These are phyloP conservation scores for Fusarium camptoceras DNA, from an alignment of 2,329 filamentous ascomycete species.

Conservation along the genomic window DNA sequence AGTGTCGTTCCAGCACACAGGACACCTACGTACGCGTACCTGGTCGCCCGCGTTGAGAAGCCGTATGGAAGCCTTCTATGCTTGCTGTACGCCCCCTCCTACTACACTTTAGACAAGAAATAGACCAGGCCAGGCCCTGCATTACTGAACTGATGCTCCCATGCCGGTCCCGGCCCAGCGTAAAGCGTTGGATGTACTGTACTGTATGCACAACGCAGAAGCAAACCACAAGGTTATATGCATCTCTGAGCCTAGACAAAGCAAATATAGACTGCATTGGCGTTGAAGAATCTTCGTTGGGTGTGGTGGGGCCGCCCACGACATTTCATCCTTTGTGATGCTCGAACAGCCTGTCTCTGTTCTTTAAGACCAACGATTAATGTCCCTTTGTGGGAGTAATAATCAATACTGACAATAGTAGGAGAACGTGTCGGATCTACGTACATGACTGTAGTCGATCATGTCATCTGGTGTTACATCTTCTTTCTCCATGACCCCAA, in stretches of 20 bases:
- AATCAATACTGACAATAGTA: background rate
- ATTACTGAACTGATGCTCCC: slow-evolving; percentile 19
- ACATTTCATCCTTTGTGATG: background rate
- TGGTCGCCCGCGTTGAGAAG: slow-evolving; percentile 12
- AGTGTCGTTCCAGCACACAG: background rate
- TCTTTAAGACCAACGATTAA: background rate
- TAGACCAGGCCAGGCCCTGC: slow-evolving; percentile 35
- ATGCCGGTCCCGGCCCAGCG: slow-evolving; percentile 33
- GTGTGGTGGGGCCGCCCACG: slow-evolving; percentile 4
- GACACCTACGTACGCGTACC: slow-evolving; percentile 2
- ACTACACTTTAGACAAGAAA: slow-evolving; percentile 17
- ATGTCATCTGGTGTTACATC: slow-evolving; percentile 15
- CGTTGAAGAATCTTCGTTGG: slow-evolving; percentile 17
- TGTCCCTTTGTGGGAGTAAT: background rate
- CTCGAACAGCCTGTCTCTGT: background rate
- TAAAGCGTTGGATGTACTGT: background rate
- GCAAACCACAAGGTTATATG: slow-evolving; percentile 7
- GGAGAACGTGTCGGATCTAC: background rate
- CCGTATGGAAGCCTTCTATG: slow-evolving; percentile 16
- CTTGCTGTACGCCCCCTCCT: slow-evolving; percentile 21
- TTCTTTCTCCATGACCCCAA: slow-evolving; percentile 24
- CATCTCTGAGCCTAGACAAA: slow-evolving; percentile 3
- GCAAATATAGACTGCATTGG: background rate
- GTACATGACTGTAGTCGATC: background rate
- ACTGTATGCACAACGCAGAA: slow-evolving; percentile 9